phyloP scores from a whole-genome alignment of 148 eudicot genomes.

The Talinum fruticosum region DNA sequence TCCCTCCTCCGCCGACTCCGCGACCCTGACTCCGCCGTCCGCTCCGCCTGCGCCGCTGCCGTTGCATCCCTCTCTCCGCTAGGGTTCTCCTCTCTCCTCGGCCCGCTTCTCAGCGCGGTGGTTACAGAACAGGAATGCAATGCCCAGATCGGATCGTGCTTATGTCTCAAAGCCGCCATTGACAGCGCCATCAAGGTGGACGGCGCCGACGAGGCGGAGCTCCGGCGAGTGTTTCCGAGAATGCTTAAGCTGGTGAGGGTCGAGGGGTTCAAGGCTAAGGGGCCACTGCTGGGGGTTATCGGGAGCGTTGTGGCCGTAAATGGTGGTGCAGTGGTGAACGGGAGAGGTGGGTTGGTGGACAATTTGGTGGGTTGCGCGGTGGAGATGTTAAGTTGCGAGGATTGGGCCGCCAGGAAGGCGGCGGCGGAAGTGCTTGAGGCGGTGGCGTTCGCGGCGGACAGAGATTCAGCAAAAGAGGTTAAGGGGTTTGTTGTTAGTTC shows the following conservation, averaged over 20 bases:
- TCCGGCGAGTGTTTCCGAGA: slow-evolving; percentile 35
- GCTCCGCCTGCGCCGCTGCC: slow-evolving; percentile 37
- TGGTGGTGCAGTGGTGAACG: slow-evolving; percentile 34
- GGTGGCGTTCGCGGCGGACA: slow-evolving; percentile 36
- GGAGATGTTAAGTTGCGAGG: slow-evolving; percentile 53
- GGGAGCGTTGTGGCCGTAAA: slow-evolving; percentile 45
- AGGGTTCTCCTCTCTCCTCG: neutral
- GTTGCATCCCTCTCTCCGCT: slow-evolving; percentile 24
- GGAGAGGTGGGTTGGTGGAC: slow-evolving; percentile 23
- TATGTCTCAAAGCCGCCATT: slow-evolving; percentile 49
- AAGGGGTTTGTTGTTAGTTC: slow-evolving; percentile 43
- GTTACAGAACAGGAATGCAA: slow-evolving; percentile 46
- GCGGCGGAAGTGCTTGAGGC: slow-evolving; percentile 49
- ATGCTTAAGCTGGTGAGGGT: slow-evolving; percentile 40
- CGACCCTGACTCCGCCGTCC: slow-evolving; percentile 51
- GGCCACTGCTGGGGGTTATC: slow-evolving; percentile 46
- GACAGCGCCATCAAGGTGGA: slow-evolving; percentile 33
- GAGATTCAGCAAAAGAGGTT: slow-evolving; percentile 23
- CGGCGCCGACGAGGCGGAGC: slow-evolving; percentile 18
- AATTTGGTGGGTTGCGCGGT: slow-evolving; percentile 40
- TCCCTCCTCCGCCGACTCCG: slow-evolving; percentile 48
- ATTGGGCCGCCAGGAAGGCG: slow-evolving; percentile 71
- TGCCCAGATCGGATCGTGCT: slow-evolving; percentile 49
- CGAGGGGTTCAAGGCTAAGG: slow-evolving; percentile 50
- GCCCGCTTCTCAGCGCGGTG: slow-evolving; percentile 26